Evolutionary conservation across 2,329 filamentous ascomycete species (phyloP).

Genomic region (Graphilbum sp.): DNA sequence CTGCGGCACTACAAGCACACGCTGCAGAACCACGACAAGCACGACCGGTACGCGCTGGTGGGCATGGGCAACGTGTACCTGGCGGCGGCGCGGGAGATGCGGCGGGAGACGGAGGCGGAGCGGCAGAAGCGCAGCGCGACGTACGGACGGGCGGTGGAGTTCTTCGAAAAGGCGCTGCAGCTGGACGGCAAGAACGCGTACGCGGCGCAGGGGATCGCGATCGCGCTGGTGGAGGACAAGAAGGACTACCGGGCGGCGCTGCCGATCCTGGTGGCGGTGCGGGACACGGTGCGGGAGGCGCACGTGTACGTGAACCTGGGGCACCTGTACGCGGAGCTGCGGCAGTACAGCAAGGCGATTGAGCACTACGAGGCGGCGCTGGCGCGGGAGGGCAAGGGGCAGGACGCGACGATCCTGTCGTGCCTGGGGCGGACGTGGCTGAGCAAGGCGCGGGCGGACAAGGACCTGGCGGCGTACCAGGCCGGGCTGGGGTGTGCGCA

Average conservation of each 20-base stretch:
- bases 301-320: constrained; percentile 87
- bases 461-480: constrained; percentile 39
- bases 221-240: constrained; percentile 85
- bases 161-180: constrained; percentile 93
- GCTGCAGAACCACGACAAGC: constrained; percentile 85
- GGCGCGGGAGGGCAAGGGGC: constrained; percentile 54
- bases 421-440: constrained; percentile 83
- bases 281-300: constrained; percentile 76
- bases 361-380: constrained; percentile 86
- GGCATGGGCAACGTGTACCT: constrained; percentile 94
- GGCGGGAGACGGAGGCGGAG: constrained; percentile 72
- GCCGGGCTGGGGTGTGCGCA: constrained; percentile 44
- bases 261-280: constrained; percentile 76
- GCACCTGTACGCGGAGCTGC: constrained; percentile 79
- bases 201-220: constrained; percentile 88
- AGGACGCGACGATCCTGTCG: constrained; percentile 64
- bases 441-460: constrained; percentile 53
- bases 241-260: constrained; percentile 74
- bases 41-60: constrained; percentile 90
- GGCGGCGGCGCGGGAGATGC: constrained; percentile 81
- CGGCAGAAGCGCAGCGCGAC: constrained; percentile 77
- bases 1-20: constrained; percentile 95
- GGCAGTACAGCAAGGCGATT: constrained; percentile 80
- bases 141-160: constrained; percentile 88
- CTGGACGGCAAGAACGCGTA: constrained; percentile 93